Base-by-base conservation (phyloP, 495 filamentous ascomycete genomes). In the Barbatosphaeria neglecta region DNA sequence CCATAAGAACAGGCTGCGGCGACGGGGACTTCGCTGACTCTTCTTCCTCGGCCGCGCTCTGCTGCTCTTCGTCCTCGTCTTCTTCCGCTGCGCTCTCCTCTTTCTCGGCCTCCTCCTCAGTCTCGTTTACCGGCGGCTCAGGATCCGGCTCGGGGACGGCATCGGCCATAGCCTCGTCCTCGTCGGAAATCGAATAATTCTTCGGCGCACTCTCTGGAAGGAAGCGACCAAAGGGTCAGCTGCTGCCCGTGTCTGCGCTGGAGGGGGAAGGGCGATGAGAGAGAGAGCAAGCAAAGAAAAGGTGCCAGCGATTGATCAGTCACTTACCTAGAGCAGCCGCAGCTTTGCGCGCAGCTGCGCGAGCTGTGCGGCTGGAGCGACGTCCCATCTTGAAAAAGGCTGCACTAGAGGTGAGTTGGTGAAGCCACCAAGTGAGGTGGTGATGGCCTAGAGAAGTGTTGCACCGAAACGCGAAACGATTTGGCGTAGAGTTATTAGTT, bases 1-100 rank as follows among this genome's bases (percentile, higher is more conserved):
- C 59, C 25, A 77, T 64, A 15, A 61, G 81, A 70, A 67, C 80
- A 67, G 62, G 81, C 53, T 54, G 81, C 66, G 64, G 77, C n/a
- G 59, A 68, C 16, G 64, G 72, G 27, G 65, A 68, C 47, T 71
- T 72, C 7, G 55, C 63, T 0, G 67, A 67, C 19, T 67, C 68
- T 27, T 68, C 68, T 6, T 73, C 70, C 17, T 67, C 60, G 27
- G 60, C 65, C 4, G 27, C 43, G 6, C 31, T 35, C 13, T 35
- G 31, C 6, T 51, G 51, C n/a, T 54, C 58, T 9, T 63, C 63
- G 11, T 58, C 52, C 17, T 64, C 58, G 18, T 57, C 63, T 5
- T 68, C 67, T 33, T 68, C 67, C 22, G 58, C 61, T 18, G 53
- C 64, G 13, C 65, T 70, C 31, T 61, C 70, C 16, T 63, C 65